Evolutionary conservation across 257 asterid genomes (phyloP), one percentile per base, ranked within the genome.

Genomic region (Scutellaria minor): DNA sequence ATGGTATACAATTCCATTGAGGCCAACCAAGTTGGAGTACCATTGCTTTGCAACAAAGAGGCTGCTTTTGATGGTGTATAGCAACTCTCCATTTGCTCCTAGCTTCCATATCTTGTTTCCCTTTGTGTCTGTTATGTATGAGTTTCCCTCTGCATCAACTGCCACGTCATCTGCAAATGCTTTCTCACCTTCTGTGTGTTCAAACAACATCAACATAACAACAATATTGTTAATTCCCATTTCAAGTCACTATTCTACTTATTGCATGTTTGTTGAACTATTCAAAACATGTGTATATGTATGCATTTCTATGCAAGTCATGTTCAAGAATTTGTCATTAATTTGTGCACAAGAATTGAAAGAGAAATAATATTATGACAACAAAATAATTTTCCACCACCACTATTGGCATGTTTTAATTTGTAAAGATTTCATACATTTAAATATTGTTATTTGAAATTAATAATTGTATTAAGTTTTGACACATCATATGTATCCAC

Each of bases 1-100:
- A 80, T 95, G 99, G 83, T 89, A 75, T 15, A 87, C 88, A 13
- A 93, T 89, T 12, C 98, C 98, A 0, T 93, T 93, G 62, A 93
- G 83, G 9, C 90, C 92, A 6, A 93, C 66, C 2, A 86, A 54
- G 59, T 80, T 81, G 20, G 64, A 75, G 91, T 86, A 83, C 96
- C 96, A 93, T 68, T 86, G 88, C 41, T 79, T 83, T 1, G 86
- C 85, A 45, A 73, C 73, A 40, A 93, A 89, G 62, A 91, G 84
- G 0, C 95, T 90, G 75, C 85, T 88, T 20, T 67, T 73, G n/a
- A 93, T 89, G 70, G 83, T 56, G 81, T 73, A 50, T 2, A 85
- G 67, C 58, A 79, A 54, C 35, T 84, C 86, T 10, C 98, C 98
- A 7, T 81, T 73, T 1, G 14, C 75, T 12, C 88, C 93, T 4